Evolutionary conservation across 306 rosid species (phyloP).

Genomic region (Dalbergia cultrata): DNA sequence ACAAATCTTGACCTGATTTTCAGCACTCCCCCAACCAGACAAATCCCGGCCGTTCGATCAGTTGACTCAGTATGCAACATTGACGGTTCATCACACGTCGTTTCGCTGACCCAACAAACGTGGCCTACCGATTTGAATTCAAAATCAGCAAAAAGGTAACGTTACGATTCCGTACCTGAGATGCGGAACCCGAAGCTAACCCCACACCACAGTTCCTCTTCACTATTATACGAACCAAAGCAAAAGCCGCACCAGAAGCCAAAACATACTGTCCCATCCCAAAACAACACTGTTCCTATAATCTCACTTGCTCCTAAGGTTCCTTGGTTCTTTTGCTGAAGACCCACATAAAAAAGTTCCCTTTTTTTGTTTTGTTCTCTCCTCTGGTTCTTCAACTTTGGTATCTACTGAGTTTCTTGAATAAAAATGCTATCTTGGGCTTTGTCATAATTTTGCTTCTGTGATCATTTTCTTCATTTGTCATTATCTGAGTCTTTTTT

Average conservation of each 20-base stretch:
- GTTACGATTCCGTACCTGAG: constrained; percentile 51
- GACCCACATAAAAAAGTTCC: constrained; percentile 36
- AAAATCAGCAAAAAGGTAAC: constrained; percentile 37
- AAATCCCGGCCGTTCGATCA: background rate
- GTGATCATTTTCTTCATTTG: constrained; percentile 27
- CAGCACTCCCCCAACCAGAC: background rate
- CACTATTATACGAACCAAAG: constrained; percentile 27
- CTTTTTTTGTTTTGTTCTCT: constrained; percentile 6
- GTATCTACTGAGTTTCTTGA: background rate
- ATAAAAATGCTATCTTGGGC: constrained; percentile 1
- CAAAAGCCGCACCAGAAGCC: constrained; percentile 25
- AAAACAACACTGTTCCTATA: constrained; percentile 19
- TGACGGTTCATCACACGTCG: background rate
- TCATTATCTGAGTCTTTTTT: constrained; percentile 10
- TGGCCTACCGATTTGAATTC: constrained; percentile 53
- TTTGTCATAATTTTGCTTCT: background rate
- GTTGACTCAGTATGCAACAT: constrained; percentile 29
- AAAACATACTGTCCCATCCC: constrained; percentile 17
- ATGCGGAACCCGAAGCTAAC: constrained; percentile 40
- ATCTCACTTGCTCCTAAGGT: constrained; percentile 33
- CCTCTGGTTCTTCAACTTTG: constrained; percentile 28
- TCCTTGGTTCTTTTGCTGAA: constrained; percentile 29
- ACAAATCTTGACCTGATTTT: constrained; percentile 15
- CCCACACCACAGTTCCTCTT: background rate
- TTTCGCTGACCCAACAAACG: constrained; percentile 31